Evolutionary conservation across 306 rosid species (phyloP).

Genomic region (Cajanus cajan): DNA sequence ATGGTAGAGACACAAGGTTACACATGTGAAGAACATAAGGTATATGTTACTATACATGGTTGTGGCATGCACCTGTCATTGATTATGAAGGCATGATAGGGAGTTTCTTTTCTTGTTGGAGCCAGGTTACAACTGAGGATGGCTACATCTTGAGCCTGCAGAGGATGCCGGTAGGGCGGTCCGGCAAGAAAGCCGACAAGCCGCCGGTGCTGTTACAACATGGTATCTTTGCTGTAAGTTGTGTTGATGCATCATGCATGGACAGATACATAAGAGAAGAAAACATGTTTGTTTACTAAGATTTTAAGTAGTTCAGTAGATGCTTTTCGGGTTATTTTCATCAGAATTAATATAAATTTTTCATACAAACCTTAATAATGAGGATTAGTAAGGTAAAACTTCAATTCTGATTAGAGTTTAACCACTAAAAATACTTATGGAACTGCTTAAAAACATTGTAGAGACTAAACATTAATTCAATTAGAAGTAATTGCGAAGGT

Average conservation of each 20-base stretch:
- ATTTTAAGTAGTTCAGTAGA: too few species aligned
- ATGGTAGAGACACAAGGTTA: constrained; percentile 61
- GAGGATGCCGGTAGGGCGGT: constrained; percentile 48
- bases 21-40: constrained; percentile 64
- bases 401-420: too few species aligned
- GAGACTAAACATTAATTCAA: too few species aligned
- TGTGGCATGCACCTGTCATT: neutral
- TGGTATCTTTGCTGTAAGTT: constrained; percentile 57
- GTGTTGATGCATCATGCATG: neutral
- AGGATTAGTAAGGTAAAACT: too few species aligned
- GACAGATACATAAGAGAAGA: neutral
- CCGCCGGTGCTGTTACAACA: constrained; percentile 62
- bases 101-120: neutral
- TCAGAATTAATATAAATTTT: too few species aligned
- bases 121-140: constrained; percentile 59
- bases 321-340: too few species aligned
- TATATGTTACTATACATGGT: neutral
- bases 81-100: neutral
- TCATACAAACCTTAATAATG: too few species aligned
- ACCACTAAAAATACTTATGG: too few species aligned
- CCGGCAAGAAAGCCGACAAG: constrained; percentile 35
- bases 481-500: neutral
- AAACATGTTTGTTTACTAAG: too few species aligned
- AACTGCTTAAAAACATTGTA: too few species aligned
- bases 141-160: constrained; percentile 67